Conservation (phyloP, 140 eudicot species). For the Anethum foeniculum region DNA sequence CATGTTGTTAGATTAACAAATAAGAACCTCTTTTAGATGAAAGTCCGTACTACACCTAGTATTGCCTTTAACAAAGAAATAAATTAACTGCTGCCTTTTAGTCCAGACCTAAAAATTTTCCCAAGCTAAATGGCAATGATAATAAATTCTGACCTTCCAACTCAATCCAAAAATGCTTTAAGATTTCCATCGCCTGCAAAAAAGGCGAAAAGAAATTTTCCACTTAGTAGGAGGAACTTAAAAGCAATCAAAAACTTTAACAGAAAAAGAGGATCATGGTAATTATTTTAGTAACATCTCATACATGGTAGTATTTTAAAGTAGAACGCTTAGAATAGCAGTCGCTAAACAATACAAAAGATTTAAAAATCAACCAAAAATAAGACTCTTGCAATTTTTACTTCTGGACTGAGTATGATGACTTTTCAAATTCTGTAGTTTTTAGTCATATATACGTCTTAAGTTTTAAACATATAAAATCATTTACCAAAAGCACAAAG, state of each 20-base stretch:
- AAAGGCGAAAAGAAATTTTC: neutral
- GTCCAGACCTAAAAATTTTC: conserved; percentile 42
- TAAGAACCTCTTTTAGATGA: conserved; percentile 1
- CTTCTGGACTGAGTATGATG: neutral
- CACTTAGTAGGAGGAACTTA: neutral
- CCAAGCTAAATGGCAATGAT: conserved; percentile 15
- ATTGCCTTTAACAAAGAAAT: conserved; percentile 11
- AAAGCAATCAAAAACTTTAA: neutral
- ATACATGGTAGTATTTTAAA: neutral
- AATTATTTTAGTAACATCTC: neutral
- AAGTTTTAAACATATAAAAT: neutral
- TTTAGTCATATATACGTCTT: neutral
- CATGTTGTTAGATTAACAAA: conserved; percentile 38
- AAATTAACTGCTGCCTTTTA: conserved; percentile 12
- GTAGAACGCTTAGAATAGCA: neutral
- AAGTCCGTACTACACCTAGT: neutral
- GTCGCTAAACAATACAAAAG: neutral
- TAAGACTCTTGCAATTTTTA: neutral
- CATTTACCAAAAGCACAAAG: neutral
- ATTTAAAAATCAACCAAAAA: neutral
- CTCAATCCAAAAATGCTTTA: conserved; percentile 19
- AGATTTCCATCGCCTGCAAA: conserved; percentile 32
- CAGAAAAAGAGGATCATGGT: neutral
- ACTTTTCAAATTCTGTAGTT: neutral
- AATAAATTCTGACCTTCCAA: conserved; percentile 18